These are phyloP conservation scores for Lecanicillium sp. DNA, from an alignment of 2,329 filamentous ascomycete genomes.

Conservation along the genomic window DNA sequence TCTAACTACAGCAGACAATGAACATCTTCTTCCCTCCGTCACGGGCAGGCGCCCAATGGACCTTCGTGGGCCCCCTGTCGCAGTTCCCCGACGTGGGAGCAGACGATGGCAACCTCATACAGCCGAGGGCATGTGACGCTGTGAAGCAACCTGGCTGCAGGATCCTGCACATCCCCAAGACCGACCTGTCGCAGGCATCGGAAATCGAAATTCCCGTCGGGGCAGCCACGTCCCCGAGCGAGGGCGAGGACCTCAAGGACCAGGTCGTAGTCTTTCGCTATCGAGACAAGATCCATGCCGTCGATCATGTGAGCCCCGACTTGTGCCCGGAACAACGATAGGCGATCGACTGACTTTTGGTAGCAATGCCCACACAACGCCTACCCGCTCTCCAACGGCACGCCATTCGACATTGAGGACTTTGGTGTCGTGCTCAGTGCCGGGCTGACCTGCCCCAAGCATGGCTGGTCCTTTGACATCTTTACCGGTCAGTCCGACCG, in stretches of 20 bases:
- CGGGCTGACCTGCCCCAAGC: slow-evolving; percentile 61
- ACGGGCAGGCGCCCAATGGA: slow-evolving; percentile 37
- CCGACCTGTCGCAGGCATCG: slow-evolving; percentile 29
- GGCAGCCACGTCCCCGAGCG: slow-evolving; percentile 22
- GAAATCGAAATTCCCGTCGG: slow-evolving; percentile 33
- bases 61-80: slow-evolving; percentile 47
- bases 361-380: slow-evolving; percentile 63
- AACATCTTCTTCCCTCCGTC: slow-evolving; percentile 20
- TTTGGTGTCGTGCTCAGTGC: slow-evolving; percentile 59
- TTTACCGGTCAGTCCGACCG: slow-evolving; percentile 57
- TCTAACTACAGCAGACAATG: slow-evolving; percentile 15
- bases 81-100: slow-evolving; percentile 47
- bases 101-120: slow-evolving; percentile 33
- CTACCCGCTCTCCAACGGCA: slow-evolving; percentile 58
- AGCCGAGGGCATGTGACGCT: slow-evolving; percentile 31
- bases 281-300: slow-evolving; percentile 56
- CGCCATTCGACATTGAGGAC: slow-evolving; percentile 65
- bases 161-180: slow-evolving; percentile 45
- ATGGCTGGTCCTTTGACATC: slow-evolving; percentile 66
- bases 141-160: slow-evolving; percentile 51
- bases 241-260: slow-evolving; percentile 39
- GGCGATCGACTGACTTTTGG: slow-evolving; percentile 1
- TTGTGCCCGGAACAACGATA: no score
- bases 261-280: slow-evolving; percentile 63
- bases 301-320: slow-evolving; percentile 63